Conservation (phyloP, 164 flowering plant genomes). For the Vitis labrusca region DNA sequence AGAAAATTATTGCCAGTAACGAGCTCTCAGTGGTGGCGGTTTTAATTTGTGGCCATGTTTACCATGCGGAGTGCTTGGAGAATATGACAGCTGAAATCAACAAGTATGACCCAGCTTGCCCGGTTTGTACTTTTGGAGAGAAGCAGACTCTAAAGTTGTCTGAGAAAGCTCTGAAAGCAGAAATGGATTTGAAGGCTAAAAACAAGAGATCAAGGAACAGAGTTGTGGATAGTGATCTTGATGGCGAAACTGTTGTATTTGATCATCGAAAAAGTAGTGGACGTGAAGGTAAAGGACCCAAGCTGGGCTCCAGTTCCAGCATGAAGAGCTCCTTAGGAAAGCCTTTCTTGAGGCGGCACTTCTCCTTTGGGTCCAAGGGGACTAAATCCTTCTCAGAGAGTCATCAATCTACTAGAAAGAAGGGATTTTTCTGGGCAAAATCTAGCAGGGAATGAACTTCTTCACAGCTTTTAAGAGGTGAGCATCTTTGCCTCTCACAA, state of each 20-base stretch:
- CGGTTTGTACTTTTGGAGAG: slow-evolving; percentile 76
- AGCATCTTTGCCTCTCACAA: not conserved
- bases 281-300: slow-evolving; percentile 44
- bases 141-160: slow-evolving; percentile 57
- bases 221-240: slow-evolving; percentile 58
- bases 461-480: slow-evolving; percentile 11
- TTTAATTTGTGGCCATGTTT: slow-evolving; percentile 83
- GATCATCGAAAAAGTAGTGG: slow-evolving; percentile 29
- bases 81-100: slow-evolving; percentile 63
- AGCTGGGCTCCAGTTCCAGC: slow-evolving; percentile 62
- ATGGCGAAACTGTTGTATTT: slow-evolving; percentile 22
- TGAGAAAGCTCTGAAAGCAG: slow-evolving; percentile 54
- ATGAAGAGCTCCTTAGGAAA: slow-evolving; percentile 48
- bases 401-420: slow-evolving; percentile 25
- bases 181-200: slow-evolving; percentile 57
- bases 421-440: slow-evolving; percentile 49
- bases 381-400: slow-evolving; percentile 29
- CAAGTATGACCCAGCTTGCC: slow-evolving; percentile 85
- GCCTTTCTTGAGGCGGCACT: slow-evolving; percentile 80
- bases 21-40: slow-evolving; percentile 76
- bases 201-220: slow-evolving; percentile 58
- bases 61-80: slow-evolving; percentile 93
- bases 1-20: slow-evolving; percentile 38
- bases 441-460: slow-evolving; percentile 33
- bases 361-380: slow-evolving; percentile 73